Base-by-base conservation (phyloP, 1,284 basidiomycete genomes). In the Pisolithus thermaeus region DNA sequence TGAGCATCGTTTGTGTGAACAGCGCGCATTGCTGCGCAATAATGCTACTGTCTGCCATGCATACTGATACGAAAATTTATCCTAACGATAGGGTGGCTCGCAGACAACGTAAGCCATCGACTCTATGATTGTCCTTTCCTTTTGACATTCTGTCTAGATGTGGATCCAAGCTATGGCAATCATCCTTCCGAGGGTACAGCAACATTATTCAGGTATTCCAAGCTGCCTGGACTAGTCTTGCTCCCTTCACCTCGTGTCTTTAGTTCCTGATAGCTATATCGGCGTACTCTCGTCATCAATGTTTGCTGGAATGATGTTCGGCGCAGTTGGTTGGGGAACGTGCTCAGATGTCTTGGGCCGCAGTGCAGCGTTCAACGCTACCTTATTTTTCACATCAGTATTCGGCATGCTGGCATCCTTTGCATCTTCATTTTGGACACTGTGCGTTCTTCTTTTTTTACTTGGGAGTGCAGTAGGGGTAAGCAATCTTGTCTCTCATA, bases 281-380 rank as follows among this genome's bases (percentile, higher is more conserved):
- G 91, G 91, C 35, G 66, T 78, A 1, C 70, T 92, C 2, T 91
- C 87, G 0, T 87, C 89, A 3, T 82, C 84, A 7, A 87, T 91
- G 78, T 92, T 93, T 67, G 84, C 81, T 7, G 91, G 96, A 39
- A 98, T 98, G 96, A 97, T 97, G 92, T 68, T 97, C 52, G 95
- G 95, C 4, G 92, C 93, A 0, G 72, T 96, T 9, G 90, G 88
- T 2, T 97, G 93, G 93, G 93, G 93, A 47, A 86, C 89, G 27
- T 88, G 75, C 48, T 92, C 90, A 18, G 90, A 94, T 67, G 67
- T 93, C 7, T 71, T 91, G 64, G 96, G 96, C 2, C 84, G 96
- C 27, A 87, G 83, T 49, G 74, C 87, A 2, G 93, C 94, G 0
- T 99, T 98, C 75, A 96, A 97, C 61, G 79, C 85, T 3, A 99